Conservation (phyloP, 164 flowering plant species). For the Aristolochia fimbriata region DNA sequence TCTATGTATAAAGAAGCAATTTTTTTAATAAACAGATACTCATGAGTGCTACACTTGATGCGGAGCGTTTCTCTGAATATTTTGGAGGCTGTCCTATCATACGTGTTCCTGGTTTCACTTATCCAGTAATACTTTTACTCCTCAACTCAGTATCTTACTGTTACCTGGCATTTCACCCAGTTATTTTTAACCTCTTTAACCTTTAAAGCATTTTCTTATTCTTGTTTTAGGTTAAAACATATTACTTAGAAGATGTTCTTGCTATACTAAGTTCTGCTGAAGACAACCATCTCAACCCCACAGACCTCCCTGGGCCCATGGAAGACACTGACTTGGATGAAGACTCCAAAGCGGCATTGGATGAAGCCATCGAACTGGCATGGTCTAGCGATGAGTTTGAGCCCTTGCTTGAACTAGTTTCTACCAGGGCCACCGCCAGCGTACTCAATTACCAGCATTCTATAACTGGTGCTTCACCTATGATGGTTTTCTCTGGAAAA, state of each 20-base stretch:
- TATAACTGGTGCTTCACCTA: constrained; percentile 58
- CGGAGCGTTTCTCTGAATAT: constrained; percentile 84
- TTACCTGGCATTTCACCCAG: neutral
- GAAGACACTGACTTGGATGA: constrained; percentile 32
- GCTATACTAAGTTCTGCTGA: constrained; percentile 41
- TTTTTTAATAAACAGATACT: constrained; percentile 42
- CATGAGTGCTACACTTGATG: constrained; percentile 97
- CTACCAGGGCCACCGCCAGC: constrained; percentile 39
- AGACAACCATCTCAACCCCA: constrained; percentile 31
- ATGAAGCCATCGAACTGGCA: constrained; percentile 77
- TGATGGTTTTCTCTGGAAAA: constrained; percentile 89
- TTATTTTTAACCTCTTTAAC: neutral
- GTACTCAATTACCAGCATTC: constrained; percentile 78
- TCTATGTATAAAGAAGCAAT: neutral
- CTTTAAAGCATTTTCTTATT: neutral
- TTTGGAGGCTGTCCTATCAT: constrained; percentile 95
- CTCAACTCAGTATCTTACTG: neutral
- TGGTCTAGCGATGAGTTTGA: constrained; percentile 77
- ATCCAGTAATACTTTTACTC: constrained; percentile 47
- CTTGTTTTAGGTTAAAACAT: constrained; percentile 60
- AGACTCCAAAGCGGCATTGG: constrained; percentile 51
- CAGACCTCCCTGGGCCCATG: constrained; percentile 6
- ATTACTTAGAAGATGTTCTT: constrained; percentile 83
- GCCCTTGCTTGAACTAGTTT: constrained; percentile 57
- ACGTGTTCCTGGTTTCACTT: constrained; percentile 91